Percentiles rank a stretch among this genome's conserved stretches.
Conservation (phyloP, 306 rosid genomes). For the Begonia fuchsioides region DNA sequence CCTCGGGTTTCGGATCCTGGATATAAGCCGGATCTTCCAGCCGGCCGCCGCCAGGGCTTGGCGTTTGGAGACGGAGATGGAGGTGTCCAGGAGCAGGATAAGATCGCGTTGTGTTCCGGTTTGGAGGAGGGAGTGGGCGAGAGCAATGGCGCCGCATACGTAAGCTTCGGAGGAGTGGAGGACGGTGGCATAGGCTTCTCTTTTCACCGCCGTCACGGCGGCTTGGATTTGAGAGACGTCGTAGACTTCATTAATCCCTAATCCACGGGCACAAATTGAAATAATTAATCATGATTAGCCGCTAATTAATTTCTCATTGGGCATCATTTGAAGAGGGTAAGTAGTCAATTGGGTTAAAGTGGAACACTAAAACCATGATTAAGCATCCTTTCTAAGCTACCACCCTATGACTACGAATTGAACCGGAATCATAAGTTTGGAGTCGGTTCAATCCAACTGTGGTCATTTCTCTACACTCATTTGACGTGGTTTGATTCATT, state of each 20-base stretch:
- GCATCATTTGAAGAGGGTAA: too few species aligned
- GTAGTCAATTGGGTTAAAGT: too few species aligned
- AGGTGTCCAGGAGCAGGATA: slow-evolving; percentile 53
- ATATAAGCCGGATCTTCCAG: slow-evolving; percentile 54
- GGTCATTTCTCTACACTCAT: too few species aligned
- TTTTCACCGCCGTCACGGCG: slow-evolving; percentile 23
- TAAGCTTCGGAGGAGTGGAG: slow-evolving; percentile 65
- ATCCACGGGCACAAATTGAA: neutral
- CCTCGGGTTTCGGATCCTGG: slow-evolving; percentile 64
- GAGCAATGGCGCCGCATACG: slow-evolving; percentile 79
- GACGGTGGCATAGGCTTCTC: slow-evolving; percentile 79
- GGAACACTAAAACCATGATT: too few species aligned
- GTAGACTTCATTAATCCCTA: slow-evolving; percentile 62
- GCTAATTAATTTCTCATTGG: neutral
- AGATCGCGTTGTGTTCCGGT: slow-evolving; percentile 77
- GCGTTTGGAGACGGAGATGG: slow-evolving; percentile 47
- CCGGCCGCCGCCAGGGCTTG: slow-evolving; percentile 41
- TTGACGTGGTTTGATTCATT: too few species aligned
- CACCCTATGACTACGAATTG: too few species aligned
- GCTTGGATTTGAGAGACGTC: slow-evolving; percentile 41
- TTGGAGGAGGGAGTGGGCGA: slow-evolving; percentile 62
- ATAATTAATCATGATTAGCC: too few species aligned
- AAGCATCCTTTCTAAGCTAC: too few species aligned
- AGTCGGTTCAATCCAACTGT: too few species aligned
- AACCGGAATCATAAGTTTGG: too few species aligned